These are phyloP conservation scores for Phaeotremella fagi DNA, from an alignment of 768 basidiomycete species.

Conservation along the genomic window DNA sequence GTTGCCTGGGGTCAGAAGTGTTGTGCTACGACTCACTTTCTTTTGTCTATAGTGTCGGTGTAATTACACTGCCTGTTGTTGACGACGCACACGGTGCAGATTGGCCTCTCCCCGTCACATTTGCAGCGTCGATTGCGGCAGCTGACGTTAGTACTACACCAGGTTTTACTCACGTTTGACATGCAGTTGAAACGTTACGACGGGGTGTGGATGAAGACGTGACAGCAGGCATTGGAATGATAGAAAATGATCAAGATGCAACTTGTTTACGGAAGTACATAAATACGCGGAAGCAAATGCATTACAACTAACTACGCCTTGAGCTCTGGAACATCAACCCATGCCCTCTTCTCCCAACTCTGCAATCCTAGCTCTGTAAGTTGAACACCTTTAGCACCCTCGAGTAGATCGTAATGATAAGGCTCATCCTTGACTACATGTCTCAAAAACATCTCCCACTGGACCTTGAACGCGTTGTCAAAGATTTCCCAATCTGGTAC, in stretches of 20 bases:
- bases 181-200: not conserved
- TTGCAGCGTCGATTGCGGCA: not conserved
- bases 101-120: not conserved
- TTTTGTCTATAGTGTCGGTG: not conserved
- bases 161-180: not conserved
- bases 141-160: not conserved
- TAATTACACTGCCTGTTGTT: not conserved
- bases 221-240: not conserved
- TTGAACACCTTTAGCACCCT: slow-evolving; percentile 22
- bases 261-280: too few relatives aligned
- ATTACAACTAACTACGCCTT: not conserved
- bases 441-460: slow-evolving; percentile 26
- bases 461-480: slow-evolving; percentile 27
- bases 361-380: slow-evolving; percentile 15
- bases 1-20: not conserved
- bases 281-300: not conserved
- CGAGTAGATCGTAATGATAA: slow-evolving; percentile 19
- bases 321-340: slow-evolving; percentile 17
- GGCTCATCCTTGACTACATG: slow-evolving; percentile 26
- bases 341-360: slow-evolving; percentile 17
- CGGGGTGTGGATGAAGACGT: not conserved
- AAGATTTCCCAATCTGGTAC: slow-evolving; percentile 15
- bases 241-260: not conserved
- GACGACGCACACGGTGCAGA: not conserved
- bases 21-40: not conserved